These are phyloP conservation scores for Eutrema heterophyllum DNA, from an alignment of 345 rosid genomes.

Conservation along the genomic window DNA sequence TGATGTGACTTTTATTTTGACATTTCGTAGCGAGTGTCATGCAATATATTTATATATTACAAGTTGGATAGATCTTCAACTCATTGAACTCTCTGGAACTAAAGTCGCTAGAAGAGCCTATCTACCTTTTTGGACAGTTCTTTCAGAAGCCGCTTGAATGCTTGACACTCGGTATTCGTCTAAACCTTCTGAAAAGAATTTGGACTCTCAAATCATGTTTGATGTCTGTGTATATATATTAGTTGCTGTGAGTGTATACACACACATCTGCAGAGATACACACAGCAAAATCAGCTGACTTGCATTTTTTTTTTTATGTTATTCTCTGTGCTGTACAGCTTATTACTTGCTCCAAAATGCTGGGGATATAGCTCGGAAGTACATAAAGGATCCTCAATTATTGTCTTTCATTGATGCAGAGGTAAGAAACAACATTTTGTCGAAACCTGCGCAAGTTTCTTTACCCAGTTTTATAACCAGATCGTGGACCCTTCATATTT, in stretches of 20 bases:
- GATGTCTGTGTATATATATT: background rate
- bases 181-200: background rate
- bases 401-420: slow-evolving; percentile 94
- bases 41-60: background rate
- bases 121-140: slow-evolving; percentile 92
- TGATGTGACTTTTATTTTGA: slow-evolving; percentile 29
- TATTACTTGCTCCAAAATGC: slow-evolving; percentile 89
- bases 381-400: slow-evolving; percentile 74
- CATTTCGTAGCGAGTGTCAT: background rate
- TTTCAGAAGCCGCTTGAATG: slow-evolving; percentile 87
- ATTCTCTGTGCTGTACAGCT: slow-evolving; percentile 42
- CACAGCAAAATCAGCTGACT: background rate
- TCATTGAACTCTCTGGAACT: slow-evolving; percentile 84
- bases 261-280: background rate
- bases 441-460: background rate
- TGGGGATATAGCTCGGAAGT: slow-evolving; percentile 85
- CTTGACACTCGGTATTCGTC: slow-evolving; percentile 65
- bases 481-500: background rate
- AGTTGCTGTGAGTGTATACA: background rate
- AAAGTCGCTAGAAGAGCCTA: slow-evolving; percentile 94
- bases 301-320: slow-evolving; percentile 5
- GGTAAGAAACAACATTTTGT: slow-evolving; percentile 40
- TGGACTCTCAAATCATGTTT: background rate
- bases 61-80: slow-evolving; percentile 63
- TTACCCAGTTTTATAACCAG: background rate